phyloP scores from a whole-genome alignment of 2,329 filamentous ascomycete species.

The Aurifilum marmelostoma region DNA sequence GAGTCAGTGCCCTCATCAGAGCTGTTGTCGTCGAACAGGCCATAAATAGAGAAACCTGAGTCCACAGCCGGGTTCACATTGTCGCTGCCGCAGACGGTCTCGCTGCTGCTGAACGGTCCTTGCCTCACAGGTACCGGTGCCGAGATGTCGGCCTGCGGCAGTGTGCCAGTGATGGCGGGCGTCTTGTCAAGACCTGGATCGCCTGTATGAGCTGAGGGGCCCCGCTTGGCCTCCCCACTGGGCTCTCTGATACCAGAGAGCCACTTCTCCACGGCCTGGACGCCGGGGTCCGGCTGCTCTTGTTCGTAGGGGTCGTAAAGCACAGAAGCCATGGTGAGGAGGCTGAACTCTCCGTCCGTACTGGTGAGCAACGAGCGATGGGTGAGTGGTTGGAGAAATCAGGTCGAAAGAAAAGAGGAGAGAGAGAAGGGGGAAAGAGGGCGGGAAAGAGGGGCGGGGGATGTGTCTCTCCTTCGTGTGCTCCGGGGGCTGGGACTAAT shows the following conservation, averaged over 20 bases:
- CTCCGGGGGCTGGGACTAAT: background rate
- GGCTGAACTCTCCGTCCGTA: background rate
- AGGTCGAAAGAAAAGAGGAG: too few species aligned
- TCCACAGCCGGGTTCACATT: too few species aligned
- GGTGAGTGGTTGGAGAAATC: background rate
- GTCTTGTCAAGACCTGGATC: background rate
- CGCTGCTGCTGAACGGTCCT: background rate
- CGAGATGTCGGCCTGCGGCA: background rate
- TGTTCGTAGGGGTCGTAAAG: background rate
- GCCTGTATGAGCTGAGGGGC: background rate
- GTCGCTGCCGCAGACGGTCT: background rate
- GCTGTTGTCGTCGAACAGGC: background rate
- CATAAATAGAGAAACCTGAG: background rate
- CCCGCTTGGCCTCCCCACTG: too few species aligned
- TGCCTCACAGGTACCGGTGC: background rate
- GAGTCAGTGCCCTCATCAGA: background rate
- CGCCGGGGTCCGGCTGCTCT: background rate
- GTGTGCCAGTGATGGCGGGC: background rate
- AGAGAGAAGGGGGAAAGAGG: too few species aligned
- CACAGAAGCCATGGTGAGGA: background rate
- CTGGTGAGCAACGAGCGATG: background rate
- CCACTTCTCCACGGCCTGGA: background rate
- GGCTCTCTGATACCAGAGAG: background rate
- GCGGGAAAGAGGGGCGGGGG: too few species aligned
- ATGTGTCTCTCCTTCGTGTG: background rate